Evolutionary conservation across 2,329 filamentous ascomycete genomes (phyloP), one percentile per base, ranked within the genome.

Genomic region (Nemania sp.): DNA sequence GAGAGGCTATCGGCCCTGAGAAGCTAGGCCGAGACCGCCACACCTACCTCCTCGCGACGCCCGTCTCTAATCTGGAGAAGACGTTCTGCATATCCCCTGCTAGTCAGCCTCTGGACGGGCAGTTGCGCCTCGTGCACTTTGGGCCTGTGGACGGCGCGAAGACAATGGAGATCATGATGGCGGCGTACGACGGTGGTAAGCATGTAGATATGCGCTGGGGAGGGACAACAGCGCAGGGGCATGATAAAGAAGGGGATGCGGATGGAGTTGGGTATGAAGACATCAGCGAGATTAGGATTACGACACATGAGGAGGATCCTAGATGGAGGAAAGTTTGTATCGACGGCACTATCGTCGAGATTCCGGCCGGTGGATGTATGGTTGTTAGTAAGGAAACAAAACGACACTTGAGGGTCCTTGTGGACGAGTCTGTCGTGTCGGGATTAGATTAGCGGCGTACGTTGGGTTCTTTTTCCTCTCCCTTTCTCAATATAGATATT

Each of bases 261-360:
- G 79, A 84, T 20, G 74, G 78, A 18, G 90, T 98, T 0, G 85
- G 85, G 0, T 98, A 98, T 77, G 87, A 92, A 20, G 86, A 88
- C 62, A 85, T 96, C 6, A 87, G 91, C 1, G 87, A 87, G 59
- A 72, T 97, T 20, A 84, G 81, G 66, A 88, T 98, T 54, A 85
- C 87, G 18, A 89, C 93, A 41, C 70, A 82, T 1, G 92, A 96
- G 75, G 82, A 87, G 18, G 89, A 93, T n/a, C 83, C 82, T 53
- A 83, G 89, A 60, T 98, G 94, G 94, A 85, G 95, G 68, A 89
- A 94, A 75, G 87, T 97, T 15, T 98, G 95, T 78, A 85, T 98
- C n/a, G 95, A 98, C 79, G 95, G 95, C 2, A 93, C 91, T 61
- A 97, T 97, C 74, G 88, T 98, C 2, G 86, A 88, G 66, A 82